Conservation (phyloP, 2,329 filamentous ascomycete species). For the Nigrospora osmanthi region DNA sequence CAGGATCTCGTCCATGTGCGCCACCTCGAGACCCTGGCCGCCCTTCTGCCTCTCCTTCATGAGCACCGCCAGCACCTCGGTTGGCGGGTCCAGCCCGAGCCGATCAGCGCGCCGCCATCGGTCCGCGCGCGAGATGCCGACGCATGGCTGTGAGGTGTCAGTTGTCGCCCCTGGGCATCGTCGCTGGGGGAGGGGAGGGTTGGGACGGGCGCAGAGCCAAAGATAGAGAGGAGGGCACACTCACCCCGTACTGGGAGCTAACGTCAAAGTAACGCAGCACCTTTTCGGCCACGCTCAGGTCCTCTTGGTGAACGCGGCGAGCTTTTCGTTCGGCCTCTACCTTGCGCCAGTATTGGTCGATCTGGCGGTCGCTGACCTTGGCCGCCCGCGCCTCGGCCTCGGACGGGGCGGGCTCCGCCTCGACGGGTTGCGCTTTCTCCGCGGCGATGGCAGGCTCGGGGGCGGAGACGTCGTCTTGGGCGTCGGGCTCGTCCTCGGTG, state of each 20-base stretch:
- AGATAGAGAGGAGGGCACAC: too few relatives aligned
- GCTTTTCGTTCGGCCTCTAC: constrained; percentile 64
- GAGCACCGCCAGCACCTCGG: constrained; percentile 84
- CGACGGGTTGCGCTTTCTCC: constrained; percentile 10
- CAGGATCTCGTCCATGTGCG: constrained; percentile 66
- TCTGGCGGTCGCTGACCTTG: constrained; percentile 57
- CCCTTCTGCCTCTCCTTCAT: constrained; percentile 59
- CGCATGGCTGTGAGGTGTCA: constrained; percentile 60
- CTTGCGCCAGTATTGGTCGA: constrained; percentile 69
- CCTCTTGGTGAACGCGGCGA: constrained; percentile 70
- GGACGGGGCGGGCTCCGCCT: constrained; percentile 30
- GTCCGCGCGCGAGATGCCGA: constrained; percentile 72
- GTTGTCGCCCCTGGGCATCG: not conserved
- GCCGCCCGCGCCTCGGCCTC: constrained; percentile 51
- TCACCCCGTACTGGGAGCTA: constrained; percentile 82
- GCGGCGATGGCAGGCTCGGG: constrained; percentile 13
- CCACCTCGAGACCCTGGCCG: constrained; percentile 49
- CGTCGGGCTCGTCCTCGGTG: constrained; percentile 12
- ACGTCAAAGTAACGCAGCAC: constrained; percentile 89
- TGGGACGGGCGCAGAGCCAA: too few relatives aligned
- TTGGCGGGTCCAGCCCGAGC: constrained; percentile 77
- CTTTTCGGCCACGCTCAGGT: constrained; percentile 68
- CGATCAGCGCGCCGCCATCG: constrained; percentile 82
- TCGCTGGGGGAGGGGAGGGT: not conserved
- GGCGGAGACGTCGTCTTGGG: constrained; percentile 11